Conservation (phyloP, 2,329 filamentous ascomycete species). For the Dichotomopilus funicola region DNA sequence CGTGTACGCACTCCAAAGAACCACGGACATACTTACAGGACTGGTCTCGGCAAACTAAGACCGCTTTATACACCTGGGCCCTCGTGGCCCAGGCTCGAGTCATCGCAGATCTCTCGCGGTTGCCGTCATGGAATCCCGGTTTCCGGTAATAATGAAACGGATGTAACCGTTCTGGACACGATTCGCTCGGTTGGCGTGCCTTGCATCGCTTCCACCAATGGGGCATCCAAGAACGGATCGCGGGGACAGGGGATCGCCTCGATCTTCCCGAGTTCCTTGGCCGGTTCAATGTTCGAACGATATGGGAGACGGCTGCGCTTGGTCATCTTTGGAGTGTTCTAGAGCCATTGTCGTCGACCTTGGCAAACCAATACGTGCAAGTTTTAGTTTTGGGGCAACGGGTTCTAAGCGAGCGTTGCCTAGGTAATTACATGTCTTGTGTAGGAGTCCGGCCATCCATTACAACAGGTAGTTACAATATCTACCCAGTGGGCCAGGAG, state of each 20-base stretch:
- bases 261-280: background rate
- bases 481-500: no score
- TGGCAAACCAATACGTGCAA: no score
- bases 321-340: no score
- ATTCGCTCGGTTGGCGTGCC: background rate
- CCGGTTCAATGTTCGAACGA: background rate
- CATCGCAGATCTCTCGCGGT: background rate
- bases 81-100: background rate
- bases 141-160: background rate
- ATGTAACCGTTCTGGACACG: background rate
- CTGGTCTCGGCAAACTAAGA: background rate
- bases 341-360: no score
- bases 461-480: no score
- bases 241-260: background rate
- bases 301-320: background rate
- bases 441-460: no score
- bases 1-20: background rate
- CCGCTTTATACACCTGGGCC: background rate
- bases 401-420: no score
- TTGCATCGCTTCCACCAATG: background rate
- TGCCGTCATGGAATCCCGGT: slow-evolving; percentile 5
- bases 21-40: background rate
- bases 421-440: no score
- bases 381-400: no score
- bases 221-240: background rate